Base-by-base conservation (phyloP, 176 grass and related monocot species). In the Oryza punctata region DNA sequence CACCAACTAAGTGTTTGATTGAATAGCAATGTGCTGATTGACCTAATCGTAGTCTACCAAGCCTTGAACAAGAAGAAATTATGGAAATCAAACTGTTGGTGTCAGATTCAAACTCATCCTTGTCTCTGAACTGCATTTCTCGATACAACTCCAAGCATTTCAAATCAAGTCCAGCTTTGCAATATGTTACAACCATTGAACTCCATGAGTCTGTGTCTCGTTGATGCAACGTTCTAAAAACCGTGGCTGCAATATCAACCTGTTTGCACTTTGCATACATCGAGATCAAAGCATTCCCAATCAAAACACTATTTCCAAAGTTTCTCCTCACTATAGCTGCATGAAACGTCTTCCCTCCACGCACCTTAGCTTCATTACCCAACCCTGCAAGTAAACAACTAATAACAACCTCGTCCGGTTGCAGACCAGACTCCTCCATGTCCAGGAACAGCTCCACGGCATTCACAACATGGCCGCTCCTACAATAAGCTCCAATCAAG, bases 61-160 rank as follows among this genome's bases (percentile, higher is more conserved):
- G 59, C 43, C 60, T 70, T 47, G 85, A 91, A 72, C 89, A 94
- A 71, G 85, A 94, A 79, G 82, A 86, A 16, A 92, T 85, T 65
- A 64, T 63, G 10, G 93, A 92, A 83, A 86, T 73, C 72, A 94
- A 88, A 65, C 86, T 89, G 70, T 67, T 93, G 35, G 70, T n/a
- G 70, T 85, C 86, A 84, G 38, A 83, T 57, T 44, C 1, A 24
- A 88, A 83, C 45, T 50, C 86, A 86, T 72, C 44, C 4, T 23
- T 49, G 3, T 41, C 43, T 18, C 46, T 76, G 70, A 82, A 89
- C 37, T 86, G 85, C 86, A 93, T 89, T 50, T 91, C 70, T 79
- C 73, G 88, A 52, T 73, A 97, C 72, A 87, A 63, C 65, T 89
- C 84, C 86, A 97, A 93, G 73, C 94, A 97, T 77, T 91, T 79